phyloP scores from a whole-genome alignment of 2,329 filamentous ascomycete genomes.

The Phoma sp. region DNA sequence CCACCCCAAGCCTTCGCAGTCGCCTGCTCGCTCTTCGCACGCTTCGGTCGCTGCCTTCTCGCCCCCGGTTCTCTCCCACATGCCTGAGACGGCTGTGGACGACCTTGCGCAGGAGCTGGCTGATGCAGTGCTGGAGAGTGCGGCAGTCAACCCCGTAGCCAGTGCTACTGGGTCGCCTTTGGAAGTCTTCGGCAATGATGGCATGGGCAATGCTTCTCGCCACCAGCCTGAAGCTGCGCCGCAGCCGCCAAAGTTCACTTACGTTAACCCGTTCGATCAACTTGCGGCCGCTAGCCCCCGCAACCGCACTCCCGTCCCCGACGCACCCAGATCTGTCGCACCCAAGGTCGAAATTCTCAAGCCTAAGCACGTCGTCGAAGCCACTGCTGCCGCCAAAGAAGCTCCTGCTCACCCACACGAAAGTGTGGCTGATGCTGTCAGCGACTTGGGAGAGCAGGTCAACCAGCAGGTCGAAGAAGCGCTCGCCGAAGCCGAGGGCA shows the following conservation, averaged over 20 bases:
- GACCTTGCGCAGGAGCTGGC: slow-evolving; percentile 55
- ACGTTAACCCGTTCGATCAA: slow-evolving; percentile 75
- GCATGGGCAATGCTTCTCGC: slow-evolving; percentile 47
- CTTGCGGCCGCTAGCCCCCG: slow-evolving; percentile 70
- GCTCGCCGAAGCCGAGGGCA: slow-evolving; percentile 57
- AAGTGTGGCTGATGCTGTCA: slow-evolving; percentile 74
- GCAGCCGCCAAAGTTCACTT: slow-evolving; percentile 65
- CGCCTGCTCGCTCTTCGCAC: slow-evolving; percentile 34
- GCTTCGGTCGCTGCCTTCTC: slow-evolving; percentile 38
- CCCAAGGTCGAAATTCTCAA: slow-evolving; percentile 56
- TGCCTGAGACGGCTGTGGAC: slow-evolving; percentile 52
- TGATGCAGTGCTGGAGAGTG: slow-evolving; percentile 50
- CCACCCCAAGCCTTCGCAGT: slow-evolving; percentile 63
- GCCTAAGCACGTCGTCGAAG: slow-evolving; percentile 50
- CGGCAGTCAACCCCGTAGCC: slow-evolving; percentile 32
- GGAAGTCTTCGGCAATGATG: slow-evolving; percentile 49
- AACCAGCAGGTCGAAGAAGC: slow-evolving; percentile 70
- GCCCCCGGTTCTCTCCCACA: slow-evolving; percentile 39
- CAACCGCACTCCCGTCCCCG: slow-evolving; percentile 50
- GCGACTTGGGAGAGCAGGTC: slow-evolving; percentile 67
- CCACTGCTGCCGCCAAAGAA: slow-evolving; percentile 20
- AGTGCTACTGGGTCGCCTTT: slow-evolving; percentile 39
- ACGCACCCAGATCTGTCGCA: slow-evolving; percentile 25
- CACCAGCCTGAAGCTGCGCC: slow-evolving; percentile 37
- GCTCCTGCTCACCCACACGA: slow-evolving; percentile 53